Evolutionary conservation across 2,329 filamentous ascomycete genomes (phyloP).

Genomic region (Diaporthe longicolla): DNA sequence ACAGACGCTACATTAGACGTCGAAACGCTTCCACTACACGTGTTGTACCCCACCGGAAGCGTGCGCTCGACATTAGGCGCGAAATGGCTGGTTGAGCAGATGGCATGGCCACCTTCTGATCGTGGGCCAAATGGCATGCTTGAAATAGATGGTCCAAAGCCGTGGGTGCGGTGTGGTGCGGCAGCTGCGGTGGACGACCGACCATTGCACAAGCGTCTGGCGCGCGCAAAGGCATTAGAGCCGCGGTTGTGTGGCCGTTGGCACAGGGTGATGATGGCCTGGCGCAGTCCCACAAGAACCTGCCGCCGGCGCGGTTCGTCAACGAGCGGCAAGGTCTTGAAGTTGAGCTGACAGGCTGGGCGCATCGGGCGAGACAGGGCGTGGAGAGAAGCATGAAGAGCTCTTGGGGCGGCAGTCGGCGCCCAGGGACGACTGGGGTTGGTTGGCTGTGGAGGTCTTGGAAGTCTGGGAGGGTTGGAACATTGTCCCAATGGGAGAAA

Average conservation of each 20-base stretch:
- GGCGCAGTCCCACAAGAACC: conserved; percentile 12
- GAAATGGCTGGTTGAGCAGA: not conserved
- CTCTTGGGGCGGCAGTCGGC: not conserved
- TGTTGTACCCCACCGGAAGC: conserved; percentile 1
- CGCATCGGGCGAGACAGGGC: conserved; percentile 19
- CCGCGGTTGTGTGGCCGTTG: conserved; percentile 14
- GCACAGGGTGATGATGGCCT: not conserved
- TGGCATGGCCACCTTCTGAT: not conserved
- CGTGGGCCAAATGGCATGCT: not conserved
- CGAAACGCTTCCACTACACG: conserved; percentile 14
- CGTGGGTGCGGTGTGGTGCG: conserved; percentile 9
- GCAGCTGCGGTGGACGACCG: not conserved
- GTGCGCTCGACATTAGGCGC: not conserved
- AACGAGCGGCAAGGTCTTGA: conserved; percentile 23
- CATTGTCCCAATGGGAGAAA: conserved; percentile 40
- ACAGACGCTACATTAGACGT: conserved; percentile 3
- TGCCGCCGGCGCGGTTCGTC: conserved; percentile 22
- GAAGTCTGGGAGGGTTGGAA: conserved; percentile 3
- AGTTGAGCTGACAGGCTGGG: conserved; percentile 28
- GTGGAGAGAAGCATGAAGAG: not conserved
- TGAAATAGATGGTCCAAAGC: not conserved
- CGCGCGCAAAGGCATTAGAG: conserved; percentile 22
- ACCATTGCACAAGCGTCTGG: conserved; percentile 4
- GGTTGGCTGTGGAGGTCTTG: conserved; percentile 37
- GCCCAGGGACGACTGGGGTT: not conserved